Evolutionary conservation across 139 green algal species (phyloP), one percentile per base, ranked within the genome.

Genomic region (Volvox africanus): DNA sequence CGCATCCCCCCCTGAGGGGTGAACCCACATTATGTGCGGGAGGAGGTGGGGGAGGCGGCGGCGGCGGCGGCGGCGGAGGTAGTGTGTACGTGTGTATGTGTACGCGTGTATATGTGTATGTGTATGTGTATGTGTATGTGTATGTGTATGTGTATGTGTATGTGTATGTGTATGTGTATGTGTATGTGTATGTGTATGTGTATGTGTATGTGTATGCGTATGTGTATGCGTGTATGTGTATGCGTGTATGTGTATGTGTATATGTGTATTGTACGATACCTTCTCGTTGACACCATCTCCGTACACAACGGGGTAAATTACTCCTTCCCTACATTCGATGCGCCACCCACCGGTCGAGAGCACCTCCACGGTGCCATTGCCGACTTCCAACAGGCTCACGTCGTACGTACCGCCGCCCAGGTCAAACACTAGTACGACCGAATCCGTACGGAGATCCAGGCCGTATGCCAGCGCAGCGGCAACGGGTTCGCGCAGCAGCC

Each of bases 371-470:
- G 96, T 96, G 35, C 97, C 97, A 55, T 95, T 94, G 37, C 97
- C 97, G 21, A 97, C 94, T 84, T 99, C 97, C 81, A 99, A 92
- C n/a, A 99, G 88, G 61, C 82, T 95, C 1, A 99, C 94, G 78
- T 99, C 97, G 92, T 96, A 98, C 13, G 97, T 99, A 80, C 97
- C 97, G 16, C 97, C 97, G 1, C 97, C 97, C 36, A 99, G 92
- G 92, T 99, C 97, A 87, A 99, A 97, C 81, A 99, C 97, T 44
- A 99, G 94, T 81, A 99, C 95, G 16, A 95, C 97, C 88, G 98
- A 92, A 73, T 99, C 97, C 87, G 96, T 37, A 83, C 95, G 86
- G 35, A 97, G 88, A 80, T 97, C 93, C 78, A 99, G 81, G 19
- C 97, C 97, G 90, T 99, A 99, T 1, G 96, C 97, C 62, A 99